phyloP scores from a whole-genome alignment of 83 land plant genomes.

The Diphasiastrum complanatum region DNA sequence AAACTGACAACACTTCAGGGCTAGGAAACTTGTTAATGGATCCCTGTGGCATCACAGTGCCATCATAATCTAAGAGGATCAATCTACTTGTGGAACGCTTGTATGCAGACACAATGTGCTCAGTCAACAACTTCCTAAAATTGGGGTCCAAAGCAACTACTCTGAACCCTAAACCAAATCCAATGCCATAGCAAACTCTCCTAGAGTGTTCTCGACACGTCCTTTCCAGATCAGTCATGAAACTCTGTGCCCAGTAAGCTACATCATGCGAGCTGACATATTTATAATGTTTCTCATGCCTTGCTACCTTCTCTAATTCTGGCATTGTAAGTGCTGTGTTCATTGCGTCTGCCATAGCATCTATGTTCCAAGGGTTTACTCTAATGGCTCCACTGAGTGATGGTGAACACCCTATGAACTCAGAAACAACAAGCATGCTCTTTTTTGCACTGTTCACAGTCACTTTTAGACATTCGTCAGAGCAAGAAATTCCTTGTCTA shows the following conservation, averaged over 20 bases:
- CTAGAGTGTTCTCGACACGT: constrained; percentile 12
- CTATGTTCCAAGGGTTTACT: constrained; percentile 21
- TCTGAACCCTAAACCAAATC: constrained; percentile 18
- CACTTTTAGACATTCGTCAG: background rate
- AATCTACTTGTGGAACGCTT: constrained; percentile 8
- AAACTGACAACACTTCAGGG: constrained; percentile 14
- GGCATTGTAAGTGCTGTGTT: constrained; percentile 17
- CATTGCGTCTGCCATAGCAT: constrained; percentile 23
- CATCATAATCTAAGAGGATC: constrained; percentile 18
- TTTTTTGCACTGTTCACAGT: no score
- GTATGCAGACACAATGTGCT: constrained; percentile 17
- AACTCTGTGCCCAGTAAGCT: constrained; percentile 21
- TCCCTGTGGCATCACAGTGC: constrained; percentile 20
- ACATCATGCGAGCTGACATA: constrained; percentile 22
- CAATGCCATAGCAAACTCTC: constrained; percentile 19
- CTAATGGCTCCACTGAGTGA: constrained; percentile 26
- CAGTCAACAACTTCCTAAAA: constrained; percentile 13
- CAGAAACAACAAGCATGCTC: constrained; percentile 16
- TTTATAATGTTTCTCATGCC: constrained; percentile 22
- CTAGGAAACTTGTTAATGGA: constrained; percentile 18
- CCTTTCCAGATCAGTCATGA: constrained; percentile 16
- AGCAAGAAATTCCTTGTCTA: constrained; percentile 10
- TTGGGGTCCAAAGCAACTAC: constrained; percentile 18
- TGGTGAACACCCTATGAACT: no score
- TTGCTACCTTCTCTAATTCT: constrained; percentile 11